Conservation (phyloP, 768 basidiomycete species). For the Leccinellum rugosiceps region DNA sequence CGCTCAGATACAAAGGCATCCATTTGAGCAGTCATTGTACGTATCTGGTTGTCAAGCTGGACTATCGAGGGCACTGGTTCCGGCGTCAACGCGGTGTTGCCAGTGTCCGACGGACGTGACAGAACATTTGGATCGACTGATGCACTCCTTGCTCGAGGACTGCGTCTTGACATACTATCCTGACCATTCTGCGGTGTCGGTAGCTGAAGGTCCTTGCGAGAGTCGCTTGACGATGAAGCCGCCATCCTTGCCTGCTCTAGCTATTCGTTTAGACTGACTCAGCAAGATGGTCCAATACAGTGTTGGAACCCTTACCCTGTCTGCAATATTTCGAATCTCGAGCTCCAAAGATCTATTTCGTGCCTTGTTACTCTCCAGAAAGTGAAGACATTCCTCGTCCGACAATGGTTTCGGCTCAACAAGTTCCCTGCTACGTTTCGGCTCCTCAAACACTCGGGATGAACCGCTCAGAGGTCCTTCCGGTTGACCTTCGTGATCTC, state of each 20-base stretch:
- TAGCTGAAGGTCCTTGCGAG: neutral
- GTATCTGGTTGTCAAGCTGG: constrained; percentile 38
- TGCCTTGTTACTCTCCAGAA: constrained; percentile 36
- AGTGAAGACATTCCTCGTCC: constrained; percentile 39
- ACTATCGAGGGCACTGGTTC: constrained; percentile 15
- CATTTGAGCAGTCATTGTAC: constrained; percentile 31
- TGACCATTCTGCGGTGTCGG: neutral
- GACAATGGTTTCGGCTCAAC: constrained; percentile 22
- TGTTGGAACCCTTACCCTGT: constrained; percentile 29
- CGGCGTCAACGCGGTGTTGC: neutral
- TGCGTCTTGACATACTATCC: neutral
- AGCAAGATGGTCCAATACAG: neutral
- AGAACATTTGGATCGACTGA: constrained; percentile 18
- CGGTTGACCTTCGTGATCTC: neutral
- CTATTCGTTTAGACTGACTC: constrained; percentile 9
- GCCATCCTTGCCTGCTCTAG: constrained; percentile 20
- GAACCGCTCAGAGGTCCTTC: neutral
- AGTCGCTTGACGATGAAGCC: neutral
- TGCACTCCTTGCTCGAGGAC: constrained; percentile 19
- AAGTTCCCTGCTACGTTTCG: constrained; percentile 3
- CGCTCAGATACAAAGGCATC: constrained; percentile 40
- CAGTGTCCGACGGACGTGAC: constrained; percentile 1
- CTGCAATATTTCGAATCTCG: constrained; percentile 40
- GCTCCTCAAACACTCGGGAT: neutral
- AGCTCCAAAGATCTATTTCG: constrained; percentile 44